Evolutionary conservation across 2,329 filamentous ascomycete genomes (phyloP), one percentile per base, ranked within the genome.

Genomic region (Alternaria sp.): DNA sequence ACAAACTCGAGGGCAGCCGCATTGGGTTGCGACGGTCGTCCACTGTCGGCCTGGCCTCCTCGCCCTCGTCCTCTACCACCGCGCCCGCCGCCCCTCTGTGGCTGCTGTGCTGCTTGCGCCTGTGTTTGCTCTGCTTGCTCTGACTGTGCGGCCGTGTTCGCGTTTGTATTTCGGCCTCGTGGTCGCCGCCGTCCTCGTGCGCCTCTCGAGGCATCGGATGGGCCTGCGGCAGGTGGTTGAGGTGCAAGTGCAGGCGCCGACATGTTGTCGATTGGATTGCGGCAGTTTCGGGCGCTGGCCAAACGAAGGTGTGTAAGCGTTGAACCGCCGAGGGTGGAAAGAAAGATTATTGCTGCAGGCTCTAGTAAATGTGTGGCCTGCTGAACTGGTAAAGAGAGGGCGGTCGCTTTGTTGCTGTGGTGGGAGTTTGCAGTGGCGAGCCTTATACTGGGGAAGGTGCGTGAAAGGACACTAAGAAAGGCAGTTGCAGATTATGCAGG

Each of bases 341-440:
- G 15, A 59, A 59, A 63, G n/a, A 28, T 14, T 49, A 53, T 41
- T 51, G 33, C 8, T 54, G 10, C 66, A 74, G 71, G 75, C 76
- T 72, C 72, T 67, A 25, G 54, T 69, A 73, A 72, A 65, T 75
- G 67, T 77, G 63, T 37, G 73, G 72, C 76, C 71, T 71, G 71
- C 21, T 64, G 59, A 78, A 78, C 69, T 60, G 50, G 49, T 59
- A 67, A 61, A 54, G 62, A 72, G 30, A 65, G 54, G 63, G 47
- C 28, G 49, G 44, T 41, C 43, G 20, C 44, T 20, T 18, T 28
- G 45, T 21, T 45, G 47, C 14, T 18, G 49, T 57, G n/a, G 28
- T 21, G 33, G 21, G 44, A 25, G 14, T 37, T 25, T 55, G 63
- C 55, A 67, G 71, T 74, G 71, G 70, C 70, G 64, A 71, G 61